These are phyloP conservation scores for Rhodotorula glutinis DNA, from an alignment of 1,284 basidiomycete species.

Conservation along the genomic window DNA sequence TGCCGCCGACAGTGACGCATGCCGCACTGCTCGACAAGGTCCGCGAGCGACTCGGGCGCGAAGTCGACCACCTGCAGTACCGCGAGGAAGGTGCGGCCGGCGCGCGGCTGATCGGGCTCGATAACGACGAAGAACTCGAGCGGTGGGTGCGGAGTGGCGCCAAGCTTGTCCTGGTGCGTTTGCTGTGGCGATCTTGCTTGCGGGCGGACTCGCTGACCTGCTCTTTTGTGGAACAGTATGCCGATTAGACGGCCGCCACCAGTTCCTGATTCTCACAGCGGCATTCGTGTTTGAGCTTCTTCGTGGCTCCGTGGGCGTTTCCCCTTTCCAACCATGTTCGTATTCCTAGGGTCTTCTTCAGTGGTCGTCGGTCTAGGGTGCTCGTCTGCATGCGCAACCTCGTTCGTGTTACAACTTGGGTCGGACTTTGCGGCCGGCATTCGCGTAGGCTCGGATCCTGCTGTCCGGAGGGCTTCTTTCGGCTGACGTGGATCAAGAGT, in stretches of 20 bases:
- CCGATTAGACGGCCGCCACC: neutral
- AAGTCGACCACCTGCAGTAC: slow-evolving; percentile 68
- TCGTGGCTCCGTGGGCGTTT: no score
- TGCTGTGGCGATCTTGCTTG: neutral
- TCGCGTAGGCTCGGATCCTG: no score
- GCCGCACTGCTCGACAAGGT: slow-evolving; percentile 86
- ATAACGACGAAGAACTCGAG: slow-evolving; percentile 40
- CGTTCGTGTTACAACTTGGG: no score
- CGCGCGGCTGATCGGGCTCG: slow-evolving; percentile 38
- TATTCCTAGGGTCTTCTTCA: neutral
- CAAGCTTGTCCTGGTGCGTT: slow-evolving; percentile 38
- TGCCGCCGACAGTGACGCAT: slow-evolving; percentile 86
- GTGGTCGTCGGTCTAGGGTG: no score
- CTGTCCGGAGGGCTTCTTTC: no score
- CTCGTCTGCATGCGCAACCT: neutral
- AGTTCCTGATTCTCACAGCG: no score
- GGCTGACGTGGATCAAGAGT: no score
- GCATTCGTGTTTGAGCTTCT: no score
- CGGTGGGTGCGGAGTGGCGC: slow-evolving; percentile 42
- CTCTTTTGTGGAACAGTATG: neutral
- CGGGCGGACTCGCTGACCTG: no score
- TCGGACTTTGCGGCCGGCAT: neutral
- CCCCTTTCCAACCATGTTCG: neutral
- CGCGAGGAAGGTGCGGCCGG: slow-evolving; percentile 40
- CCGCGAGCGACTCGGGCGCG: slow-evolving; percentile 73